phyloP scores from a whole-genome alignment of 768 basidiomycete species.

The Psilocybe cubensis region DNA sequence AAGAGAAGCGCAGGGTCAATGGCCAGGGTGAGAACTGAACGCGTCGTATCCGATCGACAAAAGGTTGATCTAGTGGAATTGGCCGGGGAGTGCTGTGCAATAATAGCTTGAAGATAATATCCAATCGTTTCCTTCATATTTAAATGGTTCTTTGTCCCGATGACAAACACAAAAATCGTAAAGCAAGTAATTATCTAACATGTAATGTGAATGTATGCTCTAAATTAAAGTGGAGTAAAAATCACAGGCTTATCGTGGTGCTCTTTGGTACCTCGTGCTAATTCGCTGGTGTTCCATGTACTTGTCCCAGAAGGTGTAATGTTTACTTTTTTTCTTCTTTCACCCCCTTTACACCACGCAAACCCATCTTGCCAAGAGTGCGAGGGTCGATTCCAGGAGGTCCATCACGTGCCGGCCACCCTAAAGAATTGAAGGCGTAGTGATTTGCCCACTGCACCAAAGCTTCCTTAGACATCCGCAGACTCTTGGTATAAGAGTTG shows the following conservation, averaged over 20 bases:
- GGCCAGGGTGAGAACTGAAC: not conserved
- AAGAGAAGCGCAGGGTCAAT: not conserved
- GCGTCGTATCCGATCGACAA: not conserved
- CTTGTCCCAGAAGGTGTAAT: not conserved
- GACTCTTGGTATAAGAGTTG: conserved; percentile 37
- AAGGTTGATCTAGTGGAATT: not conserved
- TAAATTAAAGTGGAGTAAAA: conserved; percentile 1
- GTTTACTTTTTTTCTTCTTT: conserved; percentile 1
- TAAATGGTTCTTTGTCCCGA: not conserved
- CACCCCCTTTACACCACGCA: conserved; percentile 3
- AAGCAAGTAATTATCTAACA: not conserved
- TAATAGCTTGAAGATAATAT: not conserved
- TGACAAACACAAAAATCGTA: not conserved
- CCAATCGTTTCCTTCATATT: not conserved
- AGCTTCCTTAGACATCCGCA: conserved; percentile 41
- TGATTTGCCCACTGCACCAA: conserved; percentile 44
- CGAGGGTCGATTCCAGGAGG: conserved; percentile 43
- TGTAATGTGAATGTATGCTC: not conserved
- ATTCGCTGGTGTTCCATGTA: not conserved
- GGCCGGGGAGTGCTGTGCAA: not conserved
- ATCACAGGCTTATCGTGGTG: conserved; percentile 11
- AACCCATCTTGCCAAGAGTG: conserved; percentile 51
- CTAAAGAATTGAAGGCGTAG: conserved; percentile 38
- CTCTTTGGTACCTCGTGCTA: conserved; percentile 1
- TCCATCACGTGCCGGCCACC: conserved; percentile 34